Evolutionary conservation across 495 filamentous ascomycete genomes (phyloP).

Genomic region (Entonaema liquescens): DNA sequence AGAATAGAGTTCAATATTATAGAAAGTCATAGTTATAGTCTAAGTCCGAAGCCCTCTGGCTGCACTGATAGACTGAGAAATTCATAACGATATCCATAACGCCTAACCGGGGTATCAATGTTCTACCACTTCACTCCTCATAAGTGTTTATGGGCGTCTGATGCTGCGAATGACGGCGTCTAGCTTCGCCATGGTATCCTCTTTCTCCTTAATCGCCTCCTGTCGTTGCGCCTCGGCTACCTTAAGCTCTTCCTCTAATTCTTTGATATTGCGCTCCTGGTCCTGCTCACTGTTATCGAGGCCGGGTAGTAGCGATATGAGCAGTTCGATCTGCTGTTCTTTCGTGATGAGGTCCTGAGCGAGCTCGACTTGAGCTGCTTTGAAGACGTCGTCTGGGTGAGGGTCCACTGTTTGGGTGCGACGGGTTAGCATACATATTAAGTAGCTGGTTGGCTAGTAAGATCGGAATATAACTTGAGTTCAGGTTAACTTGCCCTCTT

Average conservation of each 20-base stretch:
- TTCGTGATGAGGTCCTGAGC: slow-evolving; percentile 87
- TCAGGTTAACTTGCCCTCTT: slow-evolving; percentile 47
- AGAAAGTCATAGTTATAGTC: slow-evolving; percentile 3
- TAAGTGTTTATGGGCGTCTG: slow-evolving; percentile 54
- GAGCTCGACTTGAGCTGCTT: slow-evolving; percentile 77
- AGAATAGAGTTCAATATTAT: not conserved
- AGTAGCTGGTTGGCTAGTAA: slow-evolving; percentile 1
- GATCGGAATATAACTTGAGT: not conserved
- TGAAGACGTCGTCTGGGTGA: slow-evolving; percentile 72
- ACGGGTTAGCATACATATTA: slow-evolving; percentile 15
- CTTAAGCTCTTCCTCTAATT: slow-evolving; percentile 78
- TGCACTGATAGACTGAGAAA: slow-evolving; percentile 3
- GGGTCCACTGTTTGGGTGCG: slow-evolving; percentile 59
- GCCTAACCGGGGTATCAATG: slow-evolving; percentile 37
- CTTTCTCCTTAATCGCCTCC: slow-evolving; percentile 75
- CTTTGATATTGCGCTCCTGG: slow-evolving; percentile 77
- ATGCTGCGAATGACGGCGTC: slow-evolving; percentile 72
- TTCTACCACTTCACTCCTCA: not conserved
- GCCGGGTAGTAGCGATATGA: slow-evolving; percentile 86
- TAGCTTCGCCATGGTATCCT: slow-evolving; percentile 69
- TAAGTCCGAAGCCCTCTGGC: slow-evolving; percentile 10
- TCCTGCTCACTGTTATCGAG: slow-evolving; percentile 84
- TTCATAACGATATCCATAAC: slow-evolving; percentile 21
- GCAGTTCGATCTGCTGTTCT: slow-evolving; percentile 91
- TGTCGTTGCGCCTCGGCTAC: slow-evolving; percentile 75